Base-by-base conservation (phyloP, 1,139 yeast genomes). In the Pichia kudriavzevii region DNA sequence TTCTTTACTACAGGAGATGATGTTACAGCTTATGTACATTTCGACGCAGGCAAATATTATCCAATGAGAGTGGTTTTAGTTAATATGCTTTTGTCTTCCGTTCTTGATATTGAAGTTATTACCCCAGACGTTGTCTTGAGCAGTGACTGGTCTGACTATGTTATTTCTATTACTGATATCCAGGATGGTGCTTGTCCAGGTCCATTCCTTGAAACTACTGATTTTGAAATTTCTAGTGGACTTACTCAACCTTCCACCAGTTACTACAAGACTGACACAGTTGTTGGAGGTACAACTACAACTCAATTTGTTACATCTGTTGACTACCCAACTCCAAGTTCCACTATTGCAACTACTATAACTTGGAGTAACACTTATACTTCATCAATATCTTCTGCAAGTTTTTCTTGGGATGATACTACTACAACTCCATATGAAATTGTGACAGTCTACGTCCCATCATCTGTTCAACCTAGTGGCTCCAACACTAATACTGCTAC, bases 31-130 rank as follows among this genome's bases (percentile, higher is more conserved):
- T 37, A 34, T 13, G 40, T 31, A 16, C 34, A 37, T 22, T 37
- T 37, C 15, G 14, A 19, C 11, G 31, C 24, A 20, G 48, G 44
- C 17, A 17, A 34, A 16, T 40, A 43, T 15, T 44, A 44, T 28
- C 48, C 48, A 31, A 31, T 44, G 21, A 44, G 48, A 43, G 27
- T 44, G 13, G 48, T 44, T 15, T 30, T 35, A 14, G 38, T 39
- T n/a, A 34, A 40, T 31, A 31, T 13, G 18, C 31, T 1, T 31
- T 35, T 13, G n/a, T n/a, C n/a, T n/a, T n/a, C 27, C 14, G 25
- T 31, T 18, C 13, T 16, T 14, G 8, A 27, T n/a, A 26, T 27
- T 7, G 30, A 35, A 18, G 38, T 31, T 26, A 20, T n/a, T n/a
- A n/a, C 28, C 7, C 16, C 28, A 7, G 28, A 25, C 16, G 28